Conservation (phyloP, 176 grass and related monocot species). For the Eremochloa ophiuroides region DNA sequence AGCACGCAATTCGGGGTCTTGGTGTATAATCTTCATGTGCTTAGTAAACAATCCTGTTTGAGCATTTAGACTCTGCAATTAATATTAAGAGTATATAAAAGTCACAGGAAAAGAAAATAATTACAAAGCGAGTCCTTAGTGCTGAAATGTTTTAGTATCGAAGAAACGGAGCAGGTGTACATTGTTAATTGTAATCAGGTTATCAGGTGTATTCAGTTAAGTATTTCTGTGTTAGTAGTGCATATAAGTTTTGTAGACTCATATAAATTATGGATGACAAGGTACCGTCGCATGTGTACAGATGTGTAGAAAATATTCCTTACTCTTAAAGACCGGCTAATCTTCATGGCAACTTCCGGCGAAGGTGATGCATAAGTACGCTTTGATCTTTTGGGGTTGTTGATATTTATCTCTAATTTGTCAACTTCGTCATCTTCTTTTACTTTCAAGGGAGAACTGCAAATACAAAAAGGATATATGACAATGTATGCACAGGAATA, state of each 20-base stretch:
- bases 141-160: neutral
- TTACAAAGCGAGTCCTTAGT: neutral
- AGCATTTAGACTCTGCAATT: constrained; percentile 98
- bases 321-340: constrained; percentile 80
- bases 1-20: constrained; percentile 71
- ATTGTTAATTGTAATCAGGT: neutral
- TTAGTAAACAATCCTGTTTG: constrained; percentile 98
- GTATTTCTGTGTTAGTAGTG: neutral
- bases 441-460: constrained; percentile 85
- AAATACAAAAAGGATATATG: constrained; percentile 2
- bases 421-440: constrained; percentile 96
- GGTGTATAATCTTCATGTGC: constrained; percentile 85
- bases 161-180: neutral
- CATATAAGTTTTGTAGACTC: neutral
- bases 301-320: constrained; percentile 16
- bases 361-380: constrained; percentile 70
- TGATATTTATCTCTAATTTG: constrained; percentile 81
- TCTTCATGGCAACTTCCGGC: constrained; percentile 89
- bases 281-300: neutral
- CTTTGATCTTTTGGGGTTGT: constrained; percentile 56
- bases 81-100: constrained; percentile 52
- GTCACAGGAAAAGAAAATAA: constrained; percentile 22
- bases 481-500: neutral
- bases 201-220: neutral
- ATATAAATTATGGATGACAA: neutral